Evolutionary conservation across 2,329 filamentous ascomycete species (phyloP).

Genomic region (Parafenestella ontariensis): DNA sequence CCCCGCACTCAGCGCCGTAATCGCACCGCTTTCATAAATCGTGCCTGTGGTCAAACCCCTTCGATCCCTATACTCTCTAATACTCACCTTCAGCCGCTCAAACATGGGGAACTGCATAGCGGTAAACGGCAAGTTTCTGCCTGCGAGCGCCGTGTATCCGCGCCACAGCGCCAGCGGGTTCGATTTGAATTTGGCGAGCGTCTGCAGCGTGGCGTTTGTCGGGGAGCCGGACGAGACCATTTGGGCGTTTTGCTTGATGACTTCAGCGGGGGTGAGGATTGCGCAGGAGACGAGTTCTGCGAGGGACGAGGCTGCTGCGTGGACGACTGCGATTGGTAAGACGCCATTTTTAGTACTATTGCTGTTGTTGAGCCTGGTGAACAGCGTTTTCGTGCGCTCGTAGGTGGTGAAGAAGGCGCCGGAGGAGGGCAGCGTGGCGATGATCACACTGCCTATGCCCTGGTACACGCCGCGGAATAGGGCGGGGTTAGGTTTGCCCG

Average conservation of each 20-base stretch:
- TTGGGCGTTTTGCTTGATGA: slow-evolving; percentile 93
- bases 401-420: slow-evolving; percentile 92
- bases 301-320: slow-evolving; percentile 74
- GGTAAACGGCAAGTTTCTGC: slow-evolving; percentile 85
- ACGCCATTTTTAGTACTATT: slow-evolving; percentile 42
- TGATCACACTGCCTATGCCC: slow-evolving; percentile 81
- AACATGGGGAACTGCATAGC: slow-evolving; percentile 89
- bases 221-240: slow-evolving; percentile 63
- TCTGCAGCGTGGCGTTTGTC: slow-evolving; percentile 62
- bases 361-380: slow-evolving; percentile 59
- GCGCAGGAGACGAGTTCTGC: slow-evolving; percentile 87
- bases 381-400: slow-evolving; percentile 73
- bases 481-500: slow-evolving; percentile 61
- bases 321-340: slow-evolving; percentile 72
- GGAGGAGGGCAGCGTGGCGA: slow-evolving; percentile 88
- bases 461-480: slow-evolving; percentile 82
- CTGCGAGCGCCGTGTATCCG: slow-evolving; percentile 82
- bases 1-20: slow-evolving; percentile 78
- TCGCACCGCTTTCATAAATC: slow-evolving; percentile 70
- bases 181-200: slow-evolving; percentile 63
- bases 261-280: slow-evolving; percentile 86
- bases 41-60: slow-evolving; percentile 47
- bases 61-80: slow-evolving; percentile 57
- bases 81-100: slow-evolving; percentile 68
- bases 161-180: slow-evolving; percentile 64